Percentiles rank a stretch among this genome's conserved stretches.
These are phyloP conservation scores for Flaveria sonorensis DNA, from an alignment of 129 eudicot genomes.

Conservation along the genomic window DNA sequence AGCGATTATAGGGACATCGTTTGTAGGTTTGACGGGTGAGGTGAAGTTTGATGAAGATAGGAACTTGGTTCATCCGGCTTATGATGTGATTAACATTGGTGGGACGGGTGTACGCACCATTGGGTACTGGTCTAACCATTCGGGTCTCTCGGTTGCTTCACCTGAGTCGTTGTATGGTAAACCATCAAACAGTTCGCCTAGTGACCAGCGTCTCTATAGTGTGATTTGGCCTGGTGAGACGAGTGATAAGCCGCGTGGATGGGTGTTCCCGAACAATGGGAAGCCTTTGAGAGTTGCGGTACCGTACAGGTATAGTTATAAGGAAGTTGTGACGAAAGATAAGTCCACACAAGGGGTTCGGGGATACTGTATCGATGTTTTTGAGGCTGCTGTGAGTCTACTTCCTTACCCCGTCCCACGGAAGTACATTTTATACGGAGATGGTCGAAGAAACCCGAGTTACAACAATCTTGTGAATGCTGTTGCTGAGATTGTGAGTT, in stretches of 20 bases:
- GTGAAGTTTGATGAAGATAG: conserved; percentile 62
- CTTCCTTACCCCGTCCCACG: conserved; percentile 88
- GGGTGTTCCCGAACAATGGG: conserved; percentile 96
- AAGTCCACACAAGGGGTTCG: conserved; percentile 65
- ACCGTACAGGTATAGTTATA: conserved; percentile 70
- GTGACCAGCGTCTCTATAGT: conserved; percentile 52
- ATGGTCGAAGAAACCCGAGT: conserved; percentile 74
- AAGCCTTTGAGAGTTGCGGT: conserved; percentile 80
- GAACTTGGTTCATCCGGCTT: conserved; percentile 70
- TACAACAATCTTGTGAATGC: conserved; percentile 61
- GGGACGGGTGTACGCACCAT: conserved; percentile 66
- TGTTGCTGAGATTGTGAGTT: conserved; percentile 75
- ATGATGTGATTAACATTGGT: conserved; percentile 70
- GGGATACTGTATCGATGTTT: conserved; percentile 89
- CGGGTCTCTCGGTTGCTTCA: conserved; percentile 64
- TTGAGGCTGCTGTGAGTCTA: conserved; percentile 86
- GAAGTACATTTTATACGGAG: conserved; percentile 67
- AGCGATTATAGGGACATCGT: conserved; percentile 45
- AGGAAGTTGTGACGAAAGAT: conserved; percentile 69
- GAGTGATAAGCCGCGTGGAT: conserved; percentile 67
- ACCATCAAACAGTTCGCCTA: conserved; percentile 47
- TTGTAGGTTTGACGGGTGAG: conserved; percentile 72
- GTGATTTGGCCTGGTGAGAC: conserved; percentile 94
- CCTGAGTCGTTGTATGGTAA: conserved; percentile 70
- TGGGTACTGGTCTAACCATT: conserved; percentile 90